Conservation (phyloP, 2,329 filamentous ascomycete species). For the Xylaria sp. region DNA sequence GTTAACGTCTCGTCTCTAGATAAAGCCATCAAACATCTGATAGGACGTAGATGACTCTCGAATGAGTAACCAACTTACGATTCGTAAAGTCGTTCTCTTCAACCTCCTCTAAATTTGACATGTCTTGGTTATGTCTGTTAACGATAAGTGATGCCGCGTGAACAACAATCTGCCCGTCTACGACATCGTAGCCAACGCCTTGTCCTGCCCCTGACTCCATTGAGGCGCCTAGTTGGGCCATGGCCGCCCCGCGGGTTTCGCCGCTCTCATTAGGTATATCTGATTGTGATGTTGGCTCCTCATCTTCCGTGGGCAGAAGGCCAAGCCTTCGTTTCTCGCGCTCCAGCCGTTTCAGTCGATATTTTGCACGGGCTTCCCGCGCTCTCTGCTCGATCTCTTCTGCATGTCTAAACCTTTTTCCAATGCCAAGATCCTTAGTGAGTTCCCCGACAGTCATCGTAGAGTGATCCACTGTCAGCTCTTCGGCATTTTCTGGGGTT, state of each 20-base stretch:
- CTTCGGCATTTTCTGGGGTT: constrained; percentile 69
- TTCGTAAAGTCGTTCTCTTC: constrained; percentile 82
- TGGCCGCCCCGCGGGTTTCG: constrained; percentile 29
- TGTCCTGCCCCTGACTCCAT: constrained; percentile 39
- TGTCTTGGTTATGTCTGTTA: constrained; percentile 66
- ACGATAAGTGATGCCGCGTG: constrained; percentile 71
- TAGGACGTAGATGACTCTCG: not conserved
- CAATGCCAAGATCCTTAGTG: constrained; percentile 70
- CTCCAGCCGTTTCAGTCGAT: constrained; percentile 48
- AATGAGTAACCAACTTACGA: constrained; percentile 31
- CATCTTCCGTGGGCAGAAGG: constrained; percentile 29
- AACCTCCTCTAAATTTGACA: constrained; percentile 60
- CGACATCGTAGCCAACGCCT: constrained; percentile 55
- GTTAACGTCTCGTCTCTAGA: not conserved
- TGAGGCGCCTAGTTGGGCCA: constrained; percentile 28
- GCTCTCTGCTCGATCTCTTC: constrained; percentile 74
- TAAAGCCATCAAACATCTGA: not conserved
- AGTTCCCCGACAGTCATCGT: constrained; percentile 75
- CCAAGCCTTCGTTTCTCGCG: constrained; percentile 44
- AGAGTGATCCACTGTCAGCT: constrained; percentile 66
- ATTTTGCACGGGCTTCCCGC: constrained; percentile 46
- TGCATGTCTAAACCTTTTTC: constrained; percentile 76
- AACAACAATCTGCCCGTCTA: constrained; percentile 75
- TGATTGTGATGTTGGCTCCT: constrained; percentile 26
- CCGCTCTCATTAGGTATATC: constrained; percentile 33